Percentiles rank a stretch among this genome's conserved stretches.
Evolutionary conservation across 768 basidiomycete species (phyloP).

Genomic region (Lactarius tabidus): DNA sequence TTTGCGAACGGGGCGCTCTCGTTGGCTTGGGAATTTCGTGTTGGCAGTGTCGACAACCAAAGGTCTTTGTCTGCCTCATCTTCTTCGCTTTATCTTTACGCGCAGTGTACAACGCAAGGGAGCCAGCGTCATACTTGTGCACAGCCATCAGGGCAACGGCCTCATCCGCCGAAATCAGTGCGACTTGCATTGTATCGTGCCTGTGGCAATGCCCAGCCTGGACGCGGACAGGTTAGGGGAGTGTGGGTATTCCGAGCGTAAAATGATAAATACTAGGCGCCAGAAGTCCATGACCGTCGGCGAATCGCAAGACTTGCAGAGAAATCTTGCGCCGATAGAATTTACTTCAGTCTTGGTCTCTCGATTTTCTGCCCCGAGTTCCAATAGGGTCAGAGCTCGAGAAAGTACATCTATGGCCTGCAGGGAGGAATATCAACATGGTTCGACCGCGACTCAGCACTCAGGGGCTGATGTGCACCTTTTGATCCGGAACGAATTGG

Average conservation of each 20-base stretch:
- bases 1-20: neutral
- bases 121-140: slow-evolving; percentile 6
- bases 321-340: slow-evolving; percentile 2
- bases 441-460: slow-evolving; percentile 3
- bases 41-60: slow-evolving; percentile 25
- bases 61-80: slow-evolving; percentile 17
- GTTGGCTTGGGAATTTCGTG: neutral
- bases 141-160: neutral
- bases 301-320: slow-evolving; percentile 20
- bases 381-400: slow-evolving; percentile 2
- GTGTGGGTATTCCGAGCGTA: neutral
- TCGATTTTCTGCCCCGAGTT: slow-evolving; percentile 1
- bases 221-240: neutral
- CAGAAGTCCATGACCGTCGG: slow-evolving; percentile 21
- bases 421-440: neutral
- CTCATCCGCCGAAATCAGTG: neutral
- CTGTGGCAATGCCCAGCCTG: slow-evolving; percentile 21
- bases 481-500: slow-evolving; percentile 55
- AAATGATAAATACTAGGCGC: slow-evolving; percentile 14
- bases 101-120: slow-evolving; percentile 2
- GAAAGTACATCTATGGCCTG: slow-evolving; percentile 23
- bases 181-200: slow-evolving; percentile 20
- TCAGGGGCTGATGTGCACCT: slow-evolving; percentile 36
- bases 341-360: neutral
- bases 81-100: slow-evolving; percentile 2